Conservation (phyloP, 768 basidiomycete species). For the Cyclocybe cylindracea region DNA sequence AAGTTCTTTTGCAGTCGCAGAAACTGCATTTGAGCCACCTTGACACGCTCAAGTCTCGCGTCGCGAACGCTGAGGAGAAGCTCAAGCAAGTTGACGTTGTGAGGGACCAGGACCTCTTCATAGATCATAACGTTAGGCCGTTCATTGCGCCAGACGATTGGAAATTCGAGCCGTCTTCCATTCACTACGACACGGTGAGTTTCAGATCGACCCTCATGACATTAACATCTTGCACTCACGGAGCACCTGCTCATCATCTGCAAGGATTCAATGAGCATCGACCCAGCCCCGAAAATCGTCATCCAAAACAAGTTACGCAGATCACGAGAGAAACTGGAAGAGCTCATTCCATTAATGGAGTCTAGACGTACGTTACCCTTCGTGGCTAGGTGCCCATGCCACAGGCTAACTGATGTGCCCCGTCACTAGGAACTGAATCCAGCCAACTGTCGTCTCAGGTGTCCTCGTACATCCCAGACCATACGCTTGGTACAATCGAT, state of each 20-base stretch:
- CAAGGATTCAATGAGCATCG: constrained; percentile 64
- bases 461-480: constrained; percentile 47
- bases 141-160: constrained; percentile 69
- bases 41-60: constrained; percentile 53
- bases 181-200: constrained; percentile 76
- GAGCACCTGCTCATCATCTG: not conserved
- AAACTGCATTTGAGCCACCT: constrained; percentile 59
- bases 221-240: constrained; percentile 1
- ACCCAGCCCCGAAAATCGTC: constrained; percentile 71
- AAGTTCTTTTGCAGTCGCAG: constrained; percentile 61
- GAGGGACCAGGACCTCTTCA: constrained; percentile 71
- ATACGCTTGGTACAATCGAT: constrained; percentile 55
- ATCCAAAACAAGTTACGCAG: constrained; percentile 76
- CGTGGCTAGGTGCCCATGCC: constrained; percentile 3
- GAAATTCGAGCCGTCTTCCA: constrained; percentile 73
- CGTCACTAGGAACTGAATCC: constrained; percentile 37
- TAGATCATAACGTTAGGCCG: constrained; percentile 67
- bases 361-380: constrained; percentile 53
- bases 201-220: not conserved
- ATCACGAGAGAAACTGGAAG: constrained; percentile 61
- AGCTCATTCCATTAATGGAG: constrained; percentile 57
- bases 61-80: constrained; percentile 45
- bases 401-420: not conserved
- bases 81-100: constrained; percentile 54
- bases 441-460: constrained; percentile 51